Evolutionary conservation across 2,329 filamentous ascomycete species (phyloP).

Genomic region (Xylaria sp.): DNA sequence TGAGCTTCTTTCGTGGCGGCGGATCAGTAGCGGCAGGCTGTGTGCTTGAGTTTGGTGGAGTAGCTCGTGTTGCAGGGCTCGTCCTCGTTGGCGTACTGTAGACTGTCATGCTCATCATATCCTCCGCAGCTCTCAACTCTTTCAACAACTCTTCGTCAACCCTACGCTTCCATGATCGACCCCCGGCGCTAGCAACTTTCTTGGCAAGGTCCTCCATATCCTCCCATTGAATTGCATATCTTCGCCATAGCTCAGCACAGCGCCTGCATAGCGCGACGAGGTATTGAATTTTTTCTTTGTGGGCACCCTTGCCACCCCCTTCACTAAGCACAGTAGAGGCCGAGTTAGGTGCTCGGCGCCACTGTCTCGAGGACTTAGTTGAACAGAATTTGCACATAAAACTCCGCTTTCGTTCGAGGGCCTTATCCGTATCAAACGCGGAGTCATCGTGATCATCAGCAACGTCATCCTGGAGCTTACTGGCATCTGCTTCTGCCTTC

Average conservation of each 20-base stretch:
- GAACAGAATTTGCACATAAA: conserved; percentile 96
- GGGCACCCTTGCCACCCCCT: conserved; percentile 73
- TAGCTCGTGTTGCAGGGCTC: conserved; percentile 46
- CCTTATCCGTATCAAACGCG: conserved; percentile 92
- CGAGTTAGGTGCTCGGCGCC: conserved; percentile 87
- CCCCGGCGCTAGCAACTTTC: conserved; percentile 82
- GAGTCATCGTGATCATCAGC: conserved; percentile 95
- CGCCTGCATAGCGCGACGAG: conserved; percentile 87
- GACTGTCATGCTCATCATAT: conserved; percentile 62
- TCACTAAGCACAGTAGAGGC: conserved; percentile 76
- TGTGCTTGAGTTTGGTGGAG: conserved; percentile 46
- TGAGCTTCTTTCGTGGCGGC: conserved; percentile 71
- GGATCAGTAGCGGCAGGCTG: conserved; percentile 58
- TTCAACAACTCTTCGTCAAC: conserved; percentile 91
- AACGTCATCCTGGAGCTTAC: conserved; percentile 89
- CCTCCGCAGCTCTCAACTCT: conserved; percentile 73
- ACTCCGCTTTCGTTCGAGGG: conserved; percentile 77
- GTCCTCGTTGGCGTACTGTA: conserved; percentile 50
- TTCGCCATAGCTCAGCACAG: conserved; percentile 92
- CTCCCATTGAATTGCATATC: conserved; percentile 96
- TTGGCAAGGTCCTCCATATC: conserved; percentile 90
- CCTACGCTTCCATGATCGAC: conserved; percentile 85
- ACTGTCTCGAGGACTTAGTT: conserved; percentile 82
- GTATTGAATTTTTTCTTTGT: conserved; percentile 81
- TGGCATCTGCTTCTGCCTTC: conserved; percentile 73